phyloP scores from a whole-genome alignment of 2,329 filamentous ascomycete genomes.

The Scolecobasidium constrictum region DNA sequence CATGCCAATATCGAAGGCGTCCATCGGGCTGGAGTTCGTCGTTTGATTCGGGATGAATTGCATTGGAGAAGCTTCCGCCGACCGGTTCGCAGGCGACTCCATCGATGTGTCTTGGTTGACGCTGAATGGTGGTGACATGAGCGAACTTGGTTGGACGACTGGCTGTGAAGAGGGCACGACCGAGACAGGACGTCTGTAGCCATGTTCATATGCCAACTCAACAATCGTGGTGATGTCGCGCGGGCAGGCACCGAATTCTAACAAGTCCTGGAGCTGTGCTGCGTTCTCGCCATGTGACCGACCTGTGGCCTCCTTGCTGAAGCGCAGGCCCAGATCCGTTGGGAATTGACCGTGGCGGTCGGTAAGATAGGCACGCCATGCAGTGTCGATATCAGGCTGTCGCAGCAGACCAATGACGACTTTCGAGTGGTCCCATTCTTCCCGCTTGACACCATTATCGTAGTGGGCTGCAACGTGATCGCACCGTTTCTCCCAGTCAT shows the following conservation, averaged over 20 bases:
- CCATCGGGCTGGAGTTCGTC: constrained; percentile 5
- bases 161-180: neutral
- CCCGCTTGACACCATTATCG: constrained; percentile 50
- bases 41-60: constrained; percentile 1
- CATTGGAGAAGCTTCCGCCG: neutral
- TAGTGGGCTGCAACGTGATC: constrained; percentile 60
- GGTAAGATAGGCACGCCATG: constrained; percentile 48
- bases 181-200: constrained; percentile 7
- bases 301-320: constrained; percentile 39
- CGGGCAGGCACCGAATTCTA: constrained; percentile 9
- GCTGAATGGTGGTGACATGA: constrained; percentile 7
- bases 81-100: constrained; percentile 4
- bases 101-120: constrained; percentile 7
- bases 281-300: constrained; percentile 9
- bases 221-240: constrained; percentile 8
- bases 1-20: constrained; percentile 6
- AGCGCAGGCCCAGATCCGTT: constrained; percentile 25
- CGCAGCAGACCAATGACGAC: constrained; percentile 58
- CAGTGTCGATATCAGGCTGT: constrained; percentile 49
- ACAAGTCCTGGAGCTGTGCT: constrained; percentile 10
- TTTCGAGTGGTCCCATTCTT: constrained; percentile 58
- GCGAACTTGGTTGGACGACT: neutral
- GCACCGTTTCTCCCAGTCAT: constrained; percentile 54
- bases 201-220: constrained; percentile 9
- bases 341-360: constrained; percentile 43